phyloP scores from a whole-genome alignment of 1,139 yeast genomes.

The Hyphopichia khmerensis region DNA sequence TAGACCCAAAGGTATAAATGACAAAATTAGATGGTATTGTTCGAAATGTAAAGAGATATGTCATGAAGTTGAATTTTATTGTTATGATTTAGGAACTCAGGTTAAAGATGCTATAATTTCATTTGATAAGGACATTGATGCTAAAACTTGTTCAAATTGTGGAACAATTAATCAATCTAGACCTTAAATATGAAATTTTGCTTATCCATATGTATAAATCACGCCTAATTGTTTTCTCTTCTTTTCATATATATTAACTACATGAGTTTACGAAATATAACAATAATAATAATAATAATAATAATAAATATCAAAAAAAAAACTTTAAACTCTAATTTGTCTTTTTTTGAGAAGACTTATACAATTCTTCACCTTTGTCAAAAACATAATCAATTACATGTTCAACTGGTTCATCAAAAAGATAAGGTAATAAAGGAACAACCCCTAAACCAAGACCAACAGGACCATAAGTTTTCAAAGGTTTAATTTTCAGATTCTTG shows the following conservation, averaged over 20 bases:
- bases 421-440: slow-evolving; percentile 75
- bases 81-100: slow-evolving; percentile 85
- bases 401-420: slow-evolving; percentile 85
- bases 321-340: not conserved
- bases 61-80: slow-evolving; percentile 69
- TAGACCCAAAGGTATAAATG: slow-evolving; percentile 68
- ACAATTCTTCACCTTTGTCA: slow-evolving; percentile 52
- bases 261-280: too few species aligned
- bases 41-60: slow-evolving; percentile 61
- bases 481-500: slow-evolving; percentile 40
- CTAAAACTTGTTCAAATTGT: slow-evolving; percentile 73
- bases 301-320: not conserved
- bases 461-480: slow-evolving; percentile 66
- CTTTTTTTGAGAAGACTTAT: slow-evolving; percentile 10
- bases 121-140: slow-evolving; percentile 62
- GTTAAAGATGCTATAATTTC: slow-evolving; percentile 77
- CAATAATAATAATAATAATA: not conserved
- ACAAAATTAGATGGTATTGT: slow-evolving; percentile 86
- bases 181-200: slow-evolving; percentile 32
- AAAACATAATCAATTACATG: slow-evolving; percentile 63
- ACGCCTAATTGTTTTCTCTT: too few species aligned
- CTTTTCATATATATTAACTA: too few species aligned
- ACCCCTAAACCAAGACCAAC: slow-evolving; percentile 73
- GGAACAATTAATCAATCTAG: slow-evolving; percentile 67
- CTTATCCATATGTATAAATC: not conserved